Conservation (phyloP, 352 stramenopile genomes). For the Phytophthora ohioensis region DNA sequence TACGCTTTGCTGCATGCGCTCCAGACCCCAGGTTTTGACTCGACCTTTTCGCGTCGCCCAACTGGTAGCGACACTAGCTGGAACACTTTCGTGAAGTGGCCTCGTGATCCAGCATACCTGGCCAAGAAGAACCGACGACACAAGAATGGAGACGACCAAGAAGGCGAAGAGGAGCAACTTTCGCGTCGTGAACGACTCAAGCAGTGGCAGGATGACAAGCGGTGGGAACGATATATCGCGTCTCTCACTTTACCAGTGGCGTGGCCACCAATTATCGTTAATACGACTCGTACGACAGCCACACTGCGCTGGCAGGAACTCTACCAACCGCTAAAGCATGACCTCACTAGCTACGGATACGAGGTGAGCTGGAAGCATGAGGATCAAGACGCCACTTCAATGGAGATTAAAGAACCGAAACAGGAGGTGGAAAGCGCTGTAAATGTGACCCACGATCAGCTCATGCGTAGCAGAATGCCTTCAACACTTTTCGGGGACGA, state of each 20-base stretch:
- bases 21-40: slow-evolving; percentile 62
- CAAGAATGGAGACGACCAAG: slow-evolving; percentile 33
- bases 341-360: slow-evolving; percentile 74
- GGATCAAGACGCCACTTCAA: slow-evolving; percentile 7
- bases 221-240: slow-evolving; percentile 71
- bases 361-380: slow-evolving; percentile 66
- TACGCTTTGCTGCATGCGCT: slow-evolving; percentile 55
- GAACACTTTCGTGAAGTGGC: slow-evolving; percentile 70
- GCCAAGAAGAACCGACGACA: slow-evolving; percentile 49
- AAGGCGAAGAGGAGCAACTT: slow-evolving; percentile 53
- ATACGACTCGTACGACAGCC: slow-evolving; percentile 57
- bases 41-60: slow-evolving; percentile 62
- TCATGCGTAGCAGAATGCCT: slow-evolving; percentile 68
- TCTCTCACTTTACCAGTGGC: slow-evolving; percentile 76
- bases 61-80: slow-evolving; percentile 46
- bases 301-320: slow-evolving; percentile 82
- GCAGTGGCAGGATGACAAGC: slow-evolving; percentile 81
- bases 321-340: slow-evolving; percentile 64
- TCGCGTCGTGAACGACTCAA: slow-evolving; percentile 82
- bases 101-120: slow-evolving; percentile 54
- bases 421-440: slow-evolving; percentile 31
- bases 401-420: background rate
- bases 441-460: slow-evolving; percentile 62
- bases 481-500: slow-evolving; percentile 78
- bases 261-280: slow-evolving; percentile 65